phyloP scores from a whole-genome alignment of 352 stramenopile genomes.

The Globisporangium parvum region DNA sequence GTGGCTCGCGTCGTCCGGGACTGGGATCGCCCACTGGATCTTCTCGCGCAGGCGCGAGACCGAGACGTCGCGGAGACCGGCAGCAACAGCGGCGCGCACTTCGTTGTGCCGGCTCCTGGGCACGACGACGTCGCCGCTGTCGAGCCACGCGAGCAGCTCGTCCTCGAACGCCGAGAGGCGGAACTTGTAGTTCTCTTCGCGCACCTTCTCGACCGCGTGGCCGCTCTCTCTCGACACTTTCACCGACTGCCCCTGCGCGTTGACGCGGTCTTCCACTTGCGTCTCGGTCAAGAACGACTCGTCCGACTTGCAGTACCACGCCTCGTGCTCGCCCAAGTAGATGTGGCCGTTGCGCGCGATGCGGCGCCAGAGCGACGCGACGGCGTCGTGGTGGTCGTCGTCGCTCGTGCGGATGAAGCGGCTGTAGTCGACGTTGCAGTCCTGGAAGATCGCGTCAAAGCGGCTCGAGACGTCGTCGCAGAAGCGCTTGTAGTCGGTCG shows the following conservation, averaged over 20 bases:
- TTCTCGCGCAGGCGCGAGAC: slow-evolving; percentile 93
- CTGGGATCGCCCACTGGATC: slow-evolving; percentile 96
- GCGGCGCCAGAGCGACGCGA: slow-evolving; percentile 89
- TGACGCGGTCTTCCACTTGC: slow-evolving; percentile 88
- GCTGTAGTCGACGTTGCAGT: slow-evolving; percentile 91
- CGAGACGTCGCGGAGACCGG: slow-evolving; percentile 93
- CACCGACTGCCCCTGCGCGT: slow-evolving; percentile 22
- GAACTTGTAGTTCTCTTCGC: slow-evolving; percentile 99
- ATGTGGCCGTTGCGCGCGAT: slow-evolving; percentile 92
- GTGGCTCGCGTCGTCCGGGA: slow-evolving; percentile 88
- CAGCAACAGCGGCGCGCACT: slow-evolving; percentile 78
- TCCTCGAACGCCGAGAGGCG: slow-evolving; percentile 92
- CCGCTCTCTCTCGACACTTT: slow-evolving; percentile 89
- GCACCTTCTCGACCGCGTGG: slow-evolving; percentile 91
- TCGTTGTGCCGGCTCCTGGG: slow-evolving; percentile 92
- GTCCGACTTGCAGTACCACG: slow-evolving; percentile 99
- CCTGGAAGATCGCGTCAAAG: slow-evolving; percentile 88
- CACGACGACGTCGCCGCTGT: slow-evolving; percentile 86
- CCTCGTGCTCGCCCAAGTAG: slow-evolving; percentile 96
- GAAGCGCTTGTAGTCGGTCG: slow-evolving; percentile 84
- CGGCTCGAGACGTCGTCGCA: slow-evolving; percentile 88
- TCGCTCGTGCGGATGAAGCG: slow-evolving; percentile 98
- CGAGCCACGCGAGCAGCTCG: slow-evolving; percentile 87
- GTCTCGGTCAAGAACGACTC: slow-evolving; percentile 98
- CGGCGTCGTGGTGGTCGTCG: slow-evolving; percentile 86